A percentile compares a stretch with the other conserved stretches of the same genome.
Conservation (phyloP, 1,284 basidiomycete genomes). For the Melampsora medusae region DNA sequence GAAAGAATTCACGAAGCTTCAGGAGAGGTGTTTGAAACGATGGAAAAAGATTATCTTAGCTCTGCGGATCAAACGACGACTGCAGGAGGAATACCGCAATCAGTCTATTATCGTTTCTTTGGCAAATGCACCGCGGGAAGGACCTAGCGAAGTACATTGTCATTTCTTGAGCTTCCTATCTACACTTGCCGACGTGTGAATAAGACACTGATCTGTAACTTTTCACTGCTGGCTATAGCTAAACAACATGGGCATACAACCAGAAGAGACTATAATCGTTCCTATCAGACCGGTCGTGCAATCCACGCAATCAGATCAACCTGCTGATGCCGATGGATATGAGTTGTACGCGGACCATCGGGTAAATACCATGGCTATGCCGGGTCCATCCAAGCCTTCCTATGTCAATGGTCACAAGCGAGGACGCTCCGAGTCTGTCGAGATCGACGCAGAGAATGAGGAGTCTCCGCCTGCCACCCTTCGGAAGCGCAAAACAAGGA, state of each 20-base stretch:
- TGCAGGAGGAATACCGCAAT: constrained; percentile 72
- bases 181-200: background rate
- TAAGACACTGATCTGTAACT: background rate
- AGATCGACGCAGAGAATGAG: background rate
- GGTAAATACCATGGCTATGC: constrained; percentile 22
- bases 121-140: constrained; percentile 20
- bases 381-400: background rate
- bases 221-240: background rate
- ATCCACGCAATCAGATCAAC: background rate
- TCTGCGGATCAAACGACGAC: constrained; percentile 74
- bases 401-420: constrained; percentile 5
- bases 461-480: background rate
- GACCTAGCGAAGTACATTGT: constrained; percentile 11
- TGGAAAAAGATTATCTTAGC: constrained; percentile 88
- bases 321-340: background rate
- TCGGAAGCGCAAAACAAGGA: background rate
- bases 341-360: constrained; percentile 37
- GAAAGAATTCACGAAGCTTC: constrained; percentile 70
- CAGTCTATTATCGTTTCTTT: background rate
- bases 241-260: background rate
- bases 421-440: background rate
- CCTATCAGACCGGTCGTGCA: background rate
- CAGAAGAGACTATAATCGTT: background rate
- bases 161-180: background rate
- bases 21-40: constrained; percentile 77